Evolutionary conservation across 2,329 filamentous ascomycete genomes (phyloP), one percentile per base, ranked within the genome.

Genomic region (Penicillium janthinellum): DNA sequence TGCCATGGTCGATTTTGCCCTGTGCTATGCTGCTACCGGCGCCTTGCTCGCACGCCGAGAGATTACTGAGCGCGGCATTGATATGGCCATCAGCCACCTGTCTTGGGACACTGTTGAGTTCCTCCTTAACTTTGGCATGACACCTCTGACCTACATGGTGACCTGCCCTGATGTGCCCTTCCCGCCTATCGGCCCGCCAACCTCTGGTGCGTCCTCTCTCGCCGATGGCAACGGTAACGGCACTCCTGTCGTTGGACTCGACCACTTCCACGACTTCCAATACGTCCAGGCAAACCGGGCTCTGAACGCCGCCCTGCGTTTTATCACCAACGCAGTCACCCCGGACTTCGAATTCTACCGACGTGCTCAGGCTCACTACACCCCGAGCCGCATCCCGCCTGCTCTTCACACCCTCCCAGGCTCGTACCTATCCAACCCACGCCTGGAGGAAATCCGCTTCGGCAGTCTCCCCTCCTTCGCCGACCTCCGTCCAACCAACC

Each of bases 21-120:
- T 75, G 6, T 73, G 69, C 55, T 76, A 76, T 56, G 70, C 67
- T 15, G 59, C 65, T 1, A 66, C 67, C 0, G 74, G 73, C 0
- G 68, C 70, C 0, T 76, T 76, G 54, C 63, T 77, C 17, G 63
- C 64, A 6, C 50, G 68, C 6, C 53, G 45, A 4, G 59, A 59
- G 1, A 62, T 75, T 44, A 60, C 69, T n/a, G 56, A 69, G 10
- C 59, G 64, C 0, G 74, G 71, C 0, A 62, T 75, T 34, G 52
- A 63, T 1, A 54, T 76, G 34, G 68, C 65, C 6, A 39, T 67
- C 3, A 57, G 59, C 0, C 48, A 65, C 3, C 62, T 75, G 3
- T 58, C 63, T 42, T 75, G 72, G 73, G 61, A 67, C 8, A 75
- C 64, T 12, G 54, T 74, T 35, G 72, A 76, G 51, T 51, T 63